Base-by-base conservation (phyloP, 2,329 filamentous ascomycete genomes). In the Phaeosphaeria sp. region DNA sequence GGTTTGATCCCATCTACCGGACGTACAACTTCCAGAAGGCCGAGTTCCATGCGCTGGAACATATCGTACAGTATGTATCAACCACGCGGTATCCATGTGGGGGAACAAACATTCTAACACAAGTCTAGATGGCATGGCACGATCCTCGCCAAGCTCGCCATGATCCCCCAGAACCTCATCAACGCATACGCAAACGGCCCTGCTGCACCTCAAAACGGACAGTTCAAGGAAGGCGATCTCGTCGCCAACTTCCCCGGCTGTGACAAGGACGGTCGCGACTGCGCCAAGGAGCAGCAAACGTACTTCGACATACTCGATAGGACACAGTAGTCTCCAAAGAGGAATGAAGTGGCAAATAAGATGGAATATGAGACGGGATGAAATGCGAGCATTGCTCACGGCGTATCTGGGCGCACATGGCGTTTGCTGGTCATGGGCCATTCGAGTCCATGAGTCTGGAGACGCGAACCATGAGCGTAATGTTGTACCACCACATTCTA, bases 11-110 rank as follows among this genome's bases (percentile, higher is more conserved):
- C 48, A 81, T 98, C 44, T 99, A 96, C 79, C 86, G 94, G 63
- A 91, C 85, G 66, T 99, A 99, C 80, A 96, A 97, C 74, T 99
- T 99, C 73, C 92, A 96, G 73, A 97, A 96, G 76, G 93, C 92
- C 0, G 95, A 99, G 78, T 87, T 84, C 22, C 94, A 99, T 81
- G 93, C 94, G 50, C 79, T 99, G 81, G 95, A 83, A 67, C 82
- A 84, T 62, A 80, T 84, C 49, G 81, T 84, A 58, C 81, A 84
- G 77, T 80, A 64, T 45, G 78, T 77, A 27, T 36, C 15, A 44
- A 39, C 17, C 55, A 9, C 11, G 9, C 3, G 36, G 2, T 25
- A 25, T 20, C 2, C 11, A 8, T 22, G 22, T 24, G 20, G 25
- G 40, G 30, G 52, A 17, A 57, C 59, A 61, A 87, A 3, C 11